These are phyloP conservation scores for Amaranthus cruentus DNA, from an alignment of 148 eudicot genomes.

Conservation along the genomic window DNA sequence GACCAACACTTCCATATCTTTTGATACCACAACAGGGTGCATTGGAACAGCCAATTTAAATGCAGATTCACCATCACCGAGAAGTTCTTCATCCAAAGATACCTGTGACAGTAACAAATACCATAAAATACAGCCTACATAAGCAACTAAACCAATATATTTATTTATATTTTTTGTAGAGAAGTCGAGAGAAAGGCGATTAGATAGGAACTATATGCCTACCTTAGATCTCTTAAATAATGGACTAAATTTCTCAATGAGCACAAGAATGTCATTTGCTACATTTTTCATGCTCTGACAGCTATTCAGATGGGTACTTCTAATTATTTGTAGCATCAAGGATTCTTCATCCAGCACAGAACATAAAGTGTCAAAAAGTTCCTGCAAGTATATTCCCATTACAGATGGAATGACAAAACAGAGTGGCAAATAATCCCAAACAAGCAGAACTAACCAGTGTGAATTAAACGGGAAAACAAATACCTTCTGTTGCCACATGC, in stretches of 20 bases:
- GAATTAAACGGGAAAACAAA: neutral
- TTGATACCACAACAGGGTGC: constrained; percentile 50
- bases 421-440: neutral
- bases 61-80: constrained; percentile 41
- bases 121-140: neutral
- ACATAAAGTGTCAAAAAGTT: constrained; percentile 66
- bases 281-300: constrained; percentile 54
- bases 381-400: constrained; percentile 43
- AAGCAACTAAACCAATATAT: neutral
- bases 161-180: neutral
- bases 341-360: constrained; percentile 53
- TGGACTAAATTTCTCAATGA: constrained; percentile 50
- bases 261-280: constrained; percentile 36
- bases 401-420: neutral
- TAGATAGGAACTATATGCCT: constrained; percentile 3
- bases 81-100: constrained; percentile 55
- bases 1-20: constrained; percentile 54
- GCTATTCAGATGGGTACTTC: constrained; percentile 45
- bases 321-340: constrained; percentile 59
- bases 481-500: constrained; percentile 98
- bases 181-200: neutral
- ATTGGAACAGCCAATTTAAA: constrained; percentile 32
- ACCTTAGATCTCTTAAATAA: constrained; percentile 74
- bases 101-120: constrained; percentile 35
- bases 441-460: neutral